Base-by-base conservation (phyloP, 129 eudicot genomes). In the Flaveria robusta region DNA sequence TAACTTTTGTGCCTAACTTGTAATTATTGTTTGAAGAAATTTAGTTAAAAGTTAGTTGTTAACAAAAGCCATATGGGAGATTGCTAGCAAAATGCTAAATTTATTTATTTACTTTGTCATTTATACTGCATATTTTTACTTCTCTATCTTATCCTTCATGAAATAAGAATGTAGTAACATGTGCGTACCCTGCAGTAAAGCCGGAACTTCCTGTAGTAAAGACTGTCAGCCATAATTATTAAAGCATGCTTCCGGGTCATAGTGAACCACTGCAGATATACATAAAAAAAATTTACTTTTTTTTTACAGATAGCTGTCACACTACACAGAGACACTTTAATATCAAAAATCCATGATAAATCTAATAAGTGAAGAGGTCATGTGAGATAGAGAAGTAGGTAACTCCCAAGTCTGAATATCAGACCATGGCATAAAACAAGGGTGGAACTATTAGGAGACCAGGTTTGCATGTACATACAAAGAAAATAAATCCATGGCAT, bases 201-300 rank as follows among this genome's bases (percentile, higher is more conserved):
- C 77, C 88, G 83, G 82, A 90, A 90, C 43, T 90, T 90, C 42
- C 69, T 77, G 86, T 90, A 90, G 81, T 87, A 90, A 49, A 90
- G 90, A 81, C 81, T 76, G 69, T 90, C 96, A 9, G 96, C 96
- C 88, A 82, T 87, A 72, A 87, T 83, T 47, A 87, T 15, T 52
- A 90, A 24, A 18, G 96, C 96, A 82, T 90, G 96, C 65, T 86
- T 86, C 64, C 96, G 84, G 67, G 83, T 87, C 92, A 90, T 81
- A 37, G 96, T 87, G 86, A 90, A 90, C 96, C 96, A 90, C 96
- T 90, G 90, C 76, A 85, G 29, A 79, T 66, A 66, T 56, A 71
- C 60, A 79, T 66, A 47, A 24, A 59, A 59, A 34, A 39, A 19
- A 66, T 4, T 31, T 7, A 74, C 7, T 39, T 52, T 41, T 51